These are phyloP conservation scores for Colletotrichum tofieldiae DNA, from an alignment of 2,329 filamentous ascomycete species.

Conservation along the genomic window DNA sequence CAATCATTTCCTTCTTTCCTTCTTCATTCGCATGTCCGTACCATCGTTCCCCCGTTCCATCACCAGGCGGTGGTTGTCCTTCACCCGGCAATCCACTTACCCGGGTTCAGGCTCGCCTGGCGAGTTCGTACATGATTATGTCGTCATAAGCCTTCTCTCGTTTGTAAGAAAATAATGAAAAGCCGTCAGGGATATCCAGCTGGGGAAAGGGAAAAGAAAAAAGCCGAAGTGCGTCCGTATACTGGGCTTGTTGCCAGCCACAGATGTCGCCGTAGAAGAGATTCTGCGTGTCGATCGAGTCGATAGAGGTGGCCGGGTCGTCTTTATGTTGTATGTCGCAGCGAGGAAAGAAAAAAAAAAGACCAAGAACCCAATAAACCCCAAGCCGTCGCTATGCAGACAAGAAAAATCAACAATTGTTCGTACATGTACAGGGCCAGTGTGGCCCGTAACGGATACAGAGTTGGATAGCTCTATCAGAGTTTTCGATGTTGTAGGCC, in stretches of 20 bases:
- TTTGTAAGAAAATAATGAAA: slow-evolving; percentile 26
- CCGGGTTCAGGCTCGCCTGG: neutral
- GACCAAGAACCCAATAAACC: slow-evolving; percentile 25
- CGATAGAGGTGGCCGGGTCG: slow-evolving; percentile 12
- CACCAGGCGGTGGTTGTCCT: slow-evolving; percentile 11
- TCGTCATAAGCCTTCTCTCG: slow-evolving; percentile 24
- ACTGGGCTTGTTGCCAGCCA: slow-evolving; percentile 13
- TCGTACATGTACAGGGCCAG: slow-evolving; percentile 45
- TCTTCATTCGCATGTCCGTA: slow-evolving; percentile 22
- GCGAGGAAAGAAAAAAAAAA: slow-evolving; percentile 28
- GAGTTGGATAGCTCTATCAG: neutral
- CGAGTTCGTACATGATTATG: slow-evolving; percentile 19
- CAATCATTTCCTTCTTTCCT: slow-evolving; percentile 11
- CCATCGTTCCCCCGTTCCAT: slow-evolving; percentile 29
- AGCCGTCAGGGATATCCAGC: neutral
- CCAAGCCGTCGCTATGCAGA: slow-evolving; percentile 46
- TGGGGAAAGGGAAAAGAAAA: neutral
- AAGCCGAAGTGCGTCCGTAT: neutral
- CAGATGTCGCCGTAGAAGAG: neutral
- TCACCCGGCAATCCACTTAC: slow-evolving; percentile 7
- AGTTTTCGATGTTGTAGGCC: neutral
- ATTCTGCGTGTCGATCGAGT: slow-evolving; percentile 3
- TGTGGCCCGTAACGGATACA: slow-evolving; percentile 8
- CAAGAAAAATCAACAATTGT: slow-evolving; percentile 43
- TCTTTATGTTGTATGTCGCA: slow-evolving; percentile 41